These are phyloP conservation scores for Myxozyma neglecta DNA, from an alignment of 805 yeast species.

Conservation along the genomic window DNA sequence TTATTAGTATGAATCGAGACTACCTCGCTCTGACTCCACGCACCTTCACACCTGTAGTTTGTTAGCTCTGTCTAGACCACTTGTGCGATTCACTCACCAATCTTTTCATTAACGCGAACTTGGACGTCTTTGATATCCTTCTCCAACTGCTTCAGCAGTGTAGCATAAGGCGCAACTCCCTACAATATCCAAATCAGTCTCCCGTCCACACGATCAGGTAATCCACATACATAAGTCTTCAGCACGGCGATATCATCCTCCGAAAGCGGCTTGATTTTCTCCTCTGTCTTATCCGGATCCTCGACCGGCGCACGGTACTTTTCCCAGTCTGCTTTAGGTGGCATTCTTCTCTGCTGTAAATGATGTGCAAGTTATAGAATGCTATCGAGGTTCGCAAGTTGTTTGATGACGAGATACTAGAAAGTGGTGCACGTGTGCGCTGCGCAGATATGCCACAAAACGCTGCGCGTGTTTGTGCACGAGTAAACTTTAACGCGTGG, in stretches of 20 bases:
- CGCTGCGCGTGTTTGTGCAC: background rate
- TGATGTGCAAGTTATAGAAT: background rate
- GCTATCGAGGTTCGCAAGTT: background rate
- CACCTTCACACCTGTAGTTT: slow-evolving; percentile 28
- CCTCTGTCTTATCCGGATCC: slow-evolving; percentile 58
- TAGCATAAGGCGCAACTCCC: slow-evolving; percentile 96
- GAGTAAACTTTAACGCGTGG: background rate
- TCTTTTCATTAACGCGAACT: slow-evolving; percentile 85
- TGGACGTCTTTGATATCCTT: slow-evolving; percentile 84
- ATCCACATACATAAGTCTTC: slow-evolving; percentile 66
- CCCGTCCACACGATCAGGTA: background rate
- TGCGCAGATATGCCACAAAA: background rate
- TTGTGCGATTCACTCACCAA: slow-evolving; percentile 51
- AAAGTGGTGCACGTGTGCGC: background rate
- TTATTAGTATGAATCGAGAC: background rate
- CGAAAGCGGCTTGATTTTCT: slow-evolving; percentile 78
- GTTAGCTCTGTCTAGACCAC: background rate
- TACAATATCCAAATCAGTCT: background rate
- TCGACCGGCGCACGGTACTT: slow-evolving; percentile 89
- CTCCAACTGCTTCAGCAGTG: slow-evolving; percentile 75
- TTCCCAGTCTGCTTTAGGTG: slow-evolving; percentile 99
- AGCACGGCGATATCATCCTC: slow-evolving; percentile 98
- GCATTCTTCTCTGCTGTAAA: slow-evolving; percentile 52
- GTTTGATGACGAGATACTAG: background rate
- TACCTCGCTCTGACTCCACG: background rate